These are phyloP conservation scores for Strigomonas culicis DNA, from an alignment of 208 protist genomes.

Conservation along the genomic window DNA sequence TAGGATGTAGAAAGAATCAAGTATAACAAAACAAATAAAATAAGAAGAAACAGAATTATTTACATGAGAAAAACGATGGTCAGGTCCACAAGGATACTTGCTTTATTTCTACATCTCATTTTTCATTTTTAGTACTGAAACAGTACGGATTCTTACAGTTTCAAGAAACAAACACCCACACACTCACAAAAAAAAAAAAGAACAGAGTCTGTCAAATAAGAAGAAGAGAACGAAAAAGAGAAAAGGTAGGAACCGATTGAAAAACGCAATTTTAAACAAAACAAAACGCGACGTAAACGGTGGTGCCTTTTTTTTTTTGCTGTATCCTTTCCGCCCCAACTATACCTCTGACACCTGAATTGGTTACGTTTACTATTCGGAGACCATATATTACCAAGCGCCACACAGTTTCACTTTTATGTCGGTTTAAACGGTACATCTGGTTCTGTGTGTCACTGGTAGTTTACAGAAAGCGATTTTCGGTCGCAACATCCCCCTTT, in stretches of 20 bases:
- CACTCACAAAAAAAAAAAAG: not conserved
- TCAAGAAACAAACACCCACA: no score
- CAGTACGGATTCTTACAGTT: no score
- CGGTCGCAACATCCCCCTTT: conserved; percentile 81
- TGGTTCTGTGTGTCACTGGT: not conserved
- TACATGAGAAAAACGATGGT: not conserved
- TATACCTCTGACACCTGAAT: no score
- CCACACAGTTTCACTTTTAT: not conserved
- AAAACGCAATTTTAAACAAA: not conserved
- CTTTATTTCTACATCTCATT: not conserved
- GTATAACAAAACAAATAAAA: not conserved
- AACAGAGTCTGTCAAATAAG: not conserved
- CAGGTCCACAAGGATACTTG: not conserved
- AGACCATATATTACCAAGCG: no score
- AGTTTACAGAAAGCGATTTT: conserved; percentile 61
- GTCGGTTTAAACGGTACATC: not conserved
- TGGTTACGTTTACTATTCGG: no score
- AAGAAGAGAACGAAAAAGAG: not conserved
- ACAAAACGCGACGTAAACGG: no score
- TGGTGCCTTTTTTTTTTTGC: no score
- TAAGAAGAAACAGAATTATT: not conserved
- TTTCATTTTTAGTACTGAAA: conserved; percentile 1
- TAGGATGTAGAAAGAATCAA: not conserved
- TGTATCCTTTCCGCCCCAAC: no score
- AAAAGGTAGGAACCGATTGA: not conserved